Base-by-base conservation (phyloP, 116 monocot genomes). In the Zostera marina region DNA sequence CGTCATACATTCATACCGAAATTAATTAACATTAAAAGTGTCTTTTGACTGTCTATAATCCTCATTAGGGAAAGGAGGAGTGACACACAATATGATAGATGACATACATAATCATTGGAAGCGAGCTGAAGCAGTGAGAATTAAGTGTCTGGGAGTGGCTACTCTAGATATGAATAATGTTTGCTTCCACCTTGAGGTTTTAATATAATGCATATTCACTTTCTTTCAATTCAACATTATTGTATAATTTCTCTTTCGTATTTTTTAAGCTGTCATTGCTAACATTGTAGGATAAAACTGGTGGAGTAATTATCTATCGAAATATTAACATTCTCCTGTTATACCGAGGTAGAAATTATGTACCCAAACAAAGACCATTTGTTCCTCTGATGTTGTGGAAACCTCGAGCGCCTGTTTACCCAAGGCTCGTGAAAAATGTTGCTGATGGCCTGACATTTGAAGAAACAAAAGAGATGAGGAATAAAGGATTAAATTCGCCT, bases 111-210 rank as follows among this genome's bases (percentile, higher is more conserved):
- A 80, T 46, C 85, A 91, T 53, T 91, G 91, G 91, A 91, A 64
- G 73, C 82, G 75, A 70, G 73, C 85, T 16, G 91, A 91, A 66
- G 91, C 91, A 59, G 82, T 91, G 53, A 85, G 91, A 62, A 77
- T 91, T 45, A 85, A 91, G 44, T 91, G 91, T 62, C 57, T 91
- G 22, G 91, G 91, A 53, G 85, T 80, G 24, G 85, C 91, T 53
- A 91, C 91, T 8, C 73, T 91, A 43, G 91, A 91, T 73, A 91
- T 91, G 77, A 80, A 85, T 67, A 91, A 91, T 52, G 60, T 85
- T 56, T 85, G 85, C 66, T 85, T 82, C 70, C 85, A 91, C 58
- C 82, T 91, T 14, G 91, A 91, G 91, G 91, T 91, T 65, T 51
- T 41, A 38, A 11, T 13, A 9, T 22, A 57, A 38, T 16, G 41